Base-by-base conservation (phyloP, 108 stramenopile genomes). In the Hondaea fermentalgiana region DNA sequence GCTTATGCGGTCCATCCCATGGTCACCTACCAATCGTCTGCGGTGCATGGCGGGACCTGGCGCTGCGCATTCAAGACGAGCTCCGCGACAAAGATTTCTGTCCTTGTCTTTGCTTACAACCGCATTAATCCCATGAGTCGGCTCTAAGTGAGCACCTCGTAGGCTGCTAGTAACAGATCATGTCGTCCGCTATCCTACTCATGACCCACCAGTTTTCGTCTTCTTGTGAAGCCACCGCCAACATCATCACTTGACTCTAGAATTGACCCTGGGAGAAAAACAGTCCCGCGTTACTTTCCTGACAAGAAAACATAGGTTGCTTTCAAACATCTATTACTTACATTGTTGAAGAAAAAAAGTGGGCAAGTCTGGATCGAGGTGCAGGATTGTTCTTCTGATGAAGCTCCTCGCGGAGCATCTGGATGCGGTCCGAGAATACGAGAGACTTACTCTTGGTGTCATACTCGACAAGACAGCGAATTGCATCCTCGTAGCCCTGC, bases 401-500 rank as follows among this genome's bases (percentile, higher is more conserved):
- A 12, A 83, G 45, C 76, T 83, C 76, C 51, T 53, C 49, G 3
- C 76, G 45, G 6, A 83, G 45, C 51, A 25, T 28, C 28, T 21
- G 49, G 51, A 83, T 83, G 49, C 51, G 45, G 25, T 53, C 76
- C n/a, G 76, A 83, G 1, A 83, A 83, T 12, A 53, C 76, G 6
- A 83, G 76, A 6, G 76, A 83, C 76, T 53, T 83, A 8, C 43
- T 21, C 28, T 83, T 83, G 51, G 76, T 83, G 51, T 83, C 76
- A 1, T 83, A 83, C 49, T 83, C 76, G n/a, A 83, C 76, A 14
- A 83, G 51, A 53, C 76, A 83, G n/a, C 76, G 76, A 83, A 83
- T 83, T 6, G 76, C 45, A 45, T 83, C 76, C 51, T 83, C 76
- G 3, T 53, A 83, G 1, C 19, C 10, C 49, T 0, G 49, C 14